Evolutionary conservation across 306 rosid species (phyloP), one percentile per base, ranked within the genome.

Genomic region (Neltuma alba): DNA sequence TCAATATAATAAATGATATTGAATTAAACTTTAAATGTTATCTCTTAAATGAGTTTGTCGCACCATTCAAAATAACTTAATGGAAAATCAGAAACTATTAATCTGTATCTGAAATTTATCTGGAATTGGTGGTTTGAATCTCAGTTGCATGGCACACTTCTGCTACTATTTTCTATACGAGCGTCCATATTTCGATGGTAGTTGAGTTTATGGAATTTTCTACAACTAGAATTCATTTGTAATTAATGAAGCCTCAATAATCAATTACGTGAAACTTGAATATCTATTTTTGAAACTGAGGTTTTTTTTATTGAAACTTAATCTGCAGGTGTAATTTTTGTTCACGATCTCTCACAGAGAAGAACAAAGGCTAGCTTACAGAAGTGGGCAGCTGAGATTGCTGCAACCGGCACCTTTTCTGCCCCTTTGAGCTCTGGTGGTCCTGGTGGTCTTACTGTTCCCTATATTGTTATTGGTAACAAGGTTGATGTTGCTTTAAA

Each of bases 321-420:
- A 72, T 74, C 30, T 77, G 72, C 85, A 91, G 96, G 96, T 83
- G 87, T 91, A 52, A 87, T 91, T 81, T 89, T 91, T 86, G 96
- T 91, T 88, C 96, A 91, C 2, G 96, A 91, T 81, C 96, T 91
- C 78, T 89, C 92, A n/a, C 93, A 91, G 78, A 87, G 89, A 82
- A 86, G 93, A 82, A 89, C 93, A 34, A 91, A 91, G 85, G 54
- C 90, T 42, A 84, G 96, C 89, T 84, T 91, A 87, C 92, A 87
- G 83, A 91, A 88, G 27, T 76, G 96, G 93, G 96, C 92, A 70
- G 72, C 88, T 33, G 96, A 91, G 88, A 89, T 91, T 79, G 82
- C 90, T 77, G 81, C 88, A 68, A 68, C 82, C 74, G 96, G 96
- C 79, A 83, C 93, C 79, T 91, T 91, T 85, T 87, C 93, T n/a